A percentile compares a stretch with the other conserved stretches of the same genome.
Conservation (phyloP, 2,329 filamentous ascomycete species). For the Colletotrichum eleusines region DNA sequence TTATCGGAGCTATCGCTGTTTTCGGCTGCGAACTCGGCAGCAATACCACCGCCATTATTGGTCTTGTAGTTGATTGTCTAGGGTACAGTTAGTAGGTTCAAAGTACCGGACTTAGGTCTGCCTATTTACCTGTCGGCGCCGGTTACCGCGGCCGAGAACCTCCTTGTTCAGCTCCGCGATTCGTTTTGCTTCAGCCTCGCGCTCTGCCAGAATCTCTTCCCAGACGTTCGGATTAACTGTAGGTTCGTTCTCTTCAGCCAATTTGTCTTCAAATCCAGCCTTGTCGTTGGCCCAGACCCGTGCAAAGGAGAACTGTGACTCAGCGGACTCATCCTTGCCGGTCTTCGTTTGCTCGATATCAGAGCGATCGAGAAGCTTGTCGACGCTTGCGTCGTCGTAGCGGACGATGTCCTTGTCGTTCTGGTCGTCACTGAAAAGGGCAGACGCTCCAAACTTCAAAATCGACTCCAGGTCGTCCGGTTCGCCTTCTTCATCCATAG, state of each 20-base stretch:
- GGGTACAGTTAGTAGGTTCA: neutral
- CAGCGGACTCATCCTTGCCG: constrained; percentile 72
- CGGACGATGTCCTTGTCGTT: constrained; percentile 77
- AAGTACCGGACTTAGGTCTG: neutral
- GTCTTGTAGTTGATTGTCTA: constrained; percentile 49
- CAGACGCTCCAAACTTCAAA: constrained; percentile 86
- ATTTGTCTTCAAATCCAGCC: constrained; percentile 72
- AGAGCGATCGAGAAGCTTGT: constrained; percentile 89
- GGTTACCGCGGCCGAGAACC: constrained; percentile 86
- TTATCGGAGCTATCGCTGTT: constrained; percentile 42
- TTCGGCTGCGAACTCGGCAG: constrained; percentile 39
- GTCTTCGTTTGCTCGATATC: constrained; percentile 79
- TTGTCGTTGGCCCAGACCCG: constrained; percentile 92
- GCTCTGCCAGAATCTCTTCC: constrained; percentile 81
- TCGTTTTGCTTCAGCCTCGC: constrained; percentile 74
- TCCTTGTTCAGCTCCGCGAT: constrained; percentile 77
- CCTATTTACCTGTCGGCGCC: constrained; percentile 69
- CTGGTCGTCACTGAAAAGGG: constrained; percentile 81
- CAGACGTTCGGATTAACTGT: constrained; percentile 79
- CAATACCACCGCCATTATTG: constrained; percentile 34
- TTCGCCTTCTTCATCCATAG: constrained; percentile 87
- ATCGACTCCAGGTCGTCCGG: constrained; percentile 88
- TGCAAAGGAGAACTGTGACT: constrained; percentile 89
- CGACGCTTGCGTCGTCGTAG: constrained; percentile 86
- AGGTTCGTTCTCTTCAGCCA: constrained; percentile 63